Evolutionary conservation across 331 rosid genomes (phyloP).

Genomic region (Spiraea crenata): DNA sequence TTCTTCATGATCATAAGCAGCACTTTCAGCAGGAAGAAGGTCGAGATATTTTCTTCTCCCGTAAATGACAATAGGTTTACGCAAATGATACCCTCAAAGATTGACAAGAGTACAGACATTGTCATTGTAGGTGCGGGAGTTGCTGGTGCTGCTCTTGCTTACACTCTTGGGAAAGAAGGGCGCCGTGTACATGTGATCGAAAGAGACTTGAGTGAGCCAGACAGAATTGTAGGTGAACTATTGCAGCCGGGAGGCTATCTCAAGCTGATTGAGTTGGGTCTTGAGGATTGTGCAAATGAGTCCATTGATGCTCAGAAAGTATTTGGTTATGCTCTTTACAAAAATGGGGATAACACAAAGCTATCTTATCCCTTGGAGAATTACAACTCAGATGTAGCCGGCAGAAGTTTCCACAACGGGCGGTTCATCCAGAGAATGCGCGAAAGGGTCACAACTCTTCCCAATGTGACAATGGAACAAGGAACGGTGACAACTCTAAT

Average conservation of each 20-base stretch:
- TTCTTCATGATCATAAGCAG: too few species aligned
- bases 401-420: constrained; percentile 24
- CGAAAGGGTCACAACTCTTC: constrained; percentile 17
- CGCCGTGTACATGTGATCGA: constrained; percentile 30
- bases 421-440: constrained; percentile 19
- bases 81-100: too few species aligned
- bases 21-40: too few species aligned
- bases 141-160: constrained; percentile 35
- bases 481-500: constrained; percentile 18
- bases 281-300: constrained; percentile 27
- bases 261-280: constrained; percentile 34
- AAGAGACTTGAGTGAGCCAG: constrained; percentile 27
- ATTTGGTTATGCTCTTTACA: constrained; percentile 21
- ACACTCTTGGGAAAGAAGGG: constrained; percentile 35
- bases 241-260: constrained; percentile 41
- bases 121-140: constrained; percentile 39
- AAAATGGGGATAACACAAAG: constrained; percentile 18
- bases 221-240: constrained; percentile 38
- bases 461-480: constrained; percentile 23
- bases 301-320: constrained; percentile 27
- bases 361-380: constrained; percentile 12
- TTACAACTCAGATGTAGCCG: constrained; percentile 15
- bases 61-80: too few species aligned
- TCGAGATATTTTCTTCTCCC: neutral
- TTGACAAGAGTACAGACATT: constrained; percentile 9